Base-by-base conservation (phyloP, 2,329 filamentous ascomycete genomes). In the Fusarium buharicum region DNA sequence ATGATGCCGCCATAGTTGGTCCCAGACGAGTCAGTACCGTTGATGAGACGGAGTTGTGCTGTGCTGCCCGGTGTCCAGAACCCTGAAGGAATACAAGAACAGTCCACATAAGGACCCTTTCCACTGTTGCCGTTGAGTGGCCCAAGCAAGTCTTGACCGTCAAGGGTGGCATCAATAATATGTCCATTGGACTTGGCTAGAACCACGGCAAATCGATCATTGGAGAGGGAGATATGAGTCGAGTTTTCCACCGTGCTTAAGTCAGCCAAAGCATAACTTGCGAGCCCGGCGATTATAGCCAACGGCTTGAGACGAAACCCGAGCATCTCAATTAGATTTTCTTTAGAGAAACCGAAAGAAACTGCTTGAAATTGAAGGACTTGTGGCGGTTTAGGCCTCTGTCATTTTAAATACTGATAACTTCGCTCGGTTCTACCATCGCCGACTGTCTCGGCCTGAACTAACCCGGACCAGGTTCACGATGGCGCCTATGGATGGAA, bases 101-200 rank as follows among this genome's bases (percentile, higher is more conserved):
- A 88, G 68, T 88, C 86, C 3, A 87, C 78, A 59, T 87, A 86
- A 0, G 84, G 82, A 0, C 83, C 82, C 22, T 81, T 78, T 4
- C 84, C 84, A 5, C 72, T 71, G 4, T 67, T 68, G 1, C 63
- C 66, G 1, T 47, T 54, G 7, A 55, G 24, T 0, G 66, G 64
- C 4, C 84, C 83, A 0, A 87, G 78, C 0, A 87, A 75, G 55
- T 86, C 80, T 40, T 75, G 72, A 6, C 69, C 70, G 16, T 77
- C 74, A 10, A 68, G 55, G 0, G 16, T 48, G 2, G 30, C 45
- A 18, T 68, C 65, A 4, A 58, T 55, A 2, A 68, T 68, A 2
- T 68, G 65, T 1, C 62, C 65, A 0, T 17, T 67, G 0, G 65
- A 64, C 16, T 55, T 64, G 4, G 60, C 24, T 6, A 66, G 18